Base-by-base conservation (phyloP, 345 rosid genomes). In the Linum usitatissimum region DNA sequence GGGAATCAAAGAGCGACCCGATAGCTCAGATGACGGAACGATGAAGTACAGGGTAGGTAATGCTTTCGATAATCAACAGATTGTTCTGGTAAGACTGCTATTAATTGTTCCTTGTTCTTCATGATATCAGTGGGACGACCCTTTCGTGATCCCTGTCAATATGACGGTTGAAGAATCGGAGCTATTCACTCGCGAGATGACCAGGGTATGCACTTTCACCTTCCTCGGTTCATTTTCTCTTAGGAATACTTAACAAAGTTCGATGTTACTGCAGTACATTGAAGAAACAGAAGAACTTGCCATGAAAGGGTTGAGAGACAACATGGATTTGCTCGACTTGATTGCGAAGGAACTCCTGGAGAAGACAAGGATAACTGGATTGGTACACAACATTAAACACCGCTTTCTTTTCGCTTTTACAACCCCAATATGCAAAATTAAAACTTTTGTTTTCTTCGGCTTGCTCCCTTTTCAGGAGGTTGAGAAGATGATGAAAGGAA, bases 251-350 rank as follows among this genome's bases (percentile, higher is more conserved):
- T 57, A 39, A 45, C 56, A 65, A 60, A 30, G 49, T 56, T 69
- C 60, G 64, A 68, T 80, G 70, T 65, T 70, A 73, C 68, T 80
- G 65, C 83, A 92, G 98, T 92, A 85, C 66, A 79, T 89, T 67
- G 96, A 86, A 64, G 95, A 89, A 76, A 84, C 98, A 3, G 96
- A 92, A 83, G 93, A 89, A 73, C 89, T 92, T 75, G 95, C 98
- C 12, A 75, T 89, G 81, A 77, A 80, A 67, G 96, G 90, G 75
- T 65, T 92, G 77, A 77, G 69, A 64, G 78, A 77, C 56, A 92
- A 92, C 74, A 80, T 79, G 66, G 84, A 79, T 65, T 77, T 92
- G 66, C 77, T 92, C 66, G 96, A 92, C 70, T 66, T 83, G 57
- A 79, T 92, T 71, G 79, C 88, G 1, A 72, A 75, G 61, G 90